These are phyloP conservation scores for Gyromitra esculenta DNA, from an alignment of 2,329 filamentous ascomycete species.

Conservation along the genomic window DNA sequence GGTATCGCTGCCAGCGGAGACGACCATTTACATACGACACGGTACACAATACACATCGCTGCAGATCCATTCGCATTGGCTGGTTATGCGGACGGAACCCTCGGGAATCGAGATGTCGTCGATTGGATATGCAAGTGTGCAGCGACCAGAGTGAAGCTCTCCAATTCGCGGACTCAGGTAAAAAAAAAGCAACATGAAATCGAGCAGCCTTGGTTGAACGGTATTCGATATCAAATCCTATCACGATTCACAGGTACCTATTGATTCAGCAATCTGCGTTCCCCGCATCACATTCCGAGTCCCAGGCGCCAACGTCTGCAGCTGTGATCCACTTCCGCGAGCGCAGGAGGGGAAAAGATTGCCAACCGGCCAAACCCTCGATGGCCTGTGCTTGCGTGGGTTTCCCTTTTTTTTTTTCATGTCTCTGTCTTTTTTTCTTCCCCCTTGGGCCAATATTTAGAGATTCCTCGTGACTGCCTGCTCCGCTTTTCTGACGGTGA, in stretches of 20 bases:
- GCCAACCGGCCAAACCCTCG: slow-evolving; percentile 10
- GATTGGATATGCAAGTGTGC: slow-evolving; percentile 37
- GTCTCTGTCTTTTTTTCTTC: not conserved
- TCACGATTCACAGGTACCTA: slow-evolving; percentile 20
- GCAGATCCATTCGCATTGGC: slow-evolving; percentile 34
- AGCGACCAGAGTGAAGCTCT: slow-evolving; percentile 16
- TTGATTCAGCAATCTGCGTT: slow-evolving; percentile 38
- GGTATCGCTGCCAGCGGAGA: slow-evolving; percentile 31
- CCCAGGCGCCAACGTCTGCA: slow-evolving; percentile 44
- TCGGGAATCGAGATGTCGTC: slow-evolving; percentile 46
- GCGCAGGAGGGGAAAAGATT: slow-evolving; percentile 4
- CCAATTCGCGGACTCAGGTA: slow-evolving; percentile 10
- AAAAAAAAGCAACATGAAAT: slow-evolving; percentile 40
- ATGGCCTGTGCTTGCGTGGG: slow-evolving; percentile 45
- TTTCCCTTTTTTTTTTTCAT: slow-evolving; percentile 7
- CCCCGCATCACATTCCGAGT: slow-evolving; percentile 45
- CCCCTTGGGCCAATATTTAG: slow-evolving; percentile 11
- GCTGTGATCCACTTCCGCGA: slow-evolving; percentile 48
- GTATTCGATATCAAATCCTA: slow-evolving; percentile 12
- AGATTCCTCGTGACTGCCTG: slow-evolving; percentile 17
- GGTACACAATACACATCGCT: slow-evolving; percentile 23
- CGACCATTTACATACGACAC: slow-evolving; percentile 24
- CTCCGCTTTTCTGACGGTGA: slow-evolving; percentile 21
- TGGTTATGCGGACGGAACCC: slow-evolving; percentile 20
- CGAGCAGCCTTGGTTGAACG: slow-evolving; percentile 15